A percentile compares a stretch with the other conserved stretches of the same genome.
These are phyloP conservation scores for Vigna reflexopilosa DNA, from an alignment of 306 rosid genomes.

Conservation along the genomic window DNA sequence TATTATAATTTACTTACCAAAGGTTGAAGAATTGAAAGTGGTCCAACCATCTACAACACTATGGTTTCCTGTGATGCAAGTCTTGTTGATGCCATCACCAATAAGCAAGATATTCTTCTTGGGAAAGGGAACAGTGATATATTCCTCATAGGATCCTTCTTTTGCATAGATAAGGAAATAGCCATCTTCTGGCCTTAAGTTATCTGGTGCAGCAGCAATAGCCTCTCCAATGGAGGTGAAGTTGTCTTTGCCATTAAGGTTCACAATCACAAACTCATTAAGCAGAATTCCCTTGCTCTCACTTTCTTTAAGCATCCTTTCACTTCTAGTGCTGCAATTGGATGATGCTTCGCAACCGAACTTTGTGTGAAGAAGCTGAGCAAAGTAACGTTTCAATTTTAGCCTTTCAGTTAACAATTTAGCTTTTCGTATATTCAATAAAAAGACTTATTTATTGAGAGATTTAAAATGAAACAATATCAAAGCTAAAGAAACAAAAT, in stretches of 20 bases:
- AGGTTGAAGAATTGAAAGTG: conserved; percentile 77
- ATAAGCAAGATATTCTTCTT: conserved; percentile 70
- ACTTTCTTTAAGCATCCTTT: conserved; percentile 54
- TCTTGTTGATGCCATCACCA: conserved; percentile 83
- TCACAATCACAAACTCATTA: conserved; percentile 51
- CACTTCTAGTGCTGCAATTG: conserved; percentile 43
- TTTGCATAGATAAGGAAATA: conserved; percentile 65
- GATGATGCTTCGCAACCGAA: conserved; percentile 45
- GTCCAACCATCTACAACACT: conserved; percentile 75
- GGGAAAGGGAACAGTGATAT: conserved; percentile 49
- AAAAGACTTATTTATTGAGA: neutral
- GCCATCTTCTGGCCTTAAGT: conserved; percentile 62
- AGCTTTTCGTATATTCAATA: neutral
- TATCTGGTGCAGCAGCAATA: conserved; percentile 60
- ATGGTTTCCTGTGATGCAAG: conserved; percentile 76
- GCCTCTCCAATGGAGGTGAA: conserved; percentile 78
- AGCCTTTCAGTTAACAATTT: conserved; percentile 10
- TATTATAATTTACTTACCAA: conserved; percentile 55
- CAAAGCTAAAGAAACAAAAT: neutral
- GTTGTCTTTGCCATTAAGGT: conserved; percentile 62
- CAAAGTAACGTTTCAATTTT: conserved; percentile 19
- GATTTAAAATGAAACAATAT: neutral
- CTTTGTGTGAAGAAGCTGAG: conserved; percentile 55
- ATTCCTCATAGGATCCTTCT: conserved; percentile 71
- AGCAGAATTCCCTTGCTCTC: conserved; percentile 59